phyloP scores from a whole-genome alignment of 768 basidiomycete genomes.

The Termitomyces heimii region DNA sequence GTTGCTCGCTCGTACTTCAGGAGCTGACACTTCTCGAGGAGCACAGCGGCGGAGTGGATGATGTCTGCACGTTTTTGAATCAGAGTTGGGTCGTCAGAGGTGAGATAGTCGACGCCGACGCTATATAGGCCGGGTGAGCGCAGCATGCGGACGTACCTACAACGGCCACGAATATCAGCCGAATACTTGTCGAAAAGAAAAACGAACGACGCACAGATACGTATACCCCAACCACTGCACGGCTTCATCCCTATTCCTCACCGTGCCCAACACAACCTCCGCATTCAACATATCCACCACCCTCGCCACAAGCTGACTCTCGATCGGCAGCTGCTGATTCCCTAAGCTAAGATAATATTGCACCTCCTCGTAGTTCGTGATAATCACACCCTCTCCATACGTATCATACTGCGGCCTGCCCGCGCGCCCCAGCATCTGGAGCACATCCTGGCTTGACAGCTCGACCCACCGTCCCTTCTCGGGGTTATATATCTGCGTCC shows the following conservation, averaged over 20 bases:
- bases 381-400: conserved; percentile 96
- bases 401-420: conserved; percentile 98
- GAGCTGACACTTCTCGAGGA: conserved; percentile 91
- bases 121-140: conserved; percentile 83
- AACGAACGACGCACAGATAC: conserved; percentile 63
- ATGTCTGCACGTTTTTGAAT: conserved; percentile 95
- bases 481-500: conserved; percentile 99
- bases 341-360: conserved; percentile 94
- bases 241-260: conserved; percentile 93
- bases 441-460: conserved; percentile 89
- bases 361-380: conserved; percentile 94
- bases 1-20: conserved; percentile 89
- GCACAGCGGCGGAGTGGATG: conserved; percentile 84
- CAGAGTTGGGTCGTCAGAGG: conserved; percentile 59
- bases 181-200: not conserved
- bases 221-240: conserved; percentile 98
- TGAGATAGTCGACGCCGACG: conserved; percentile 83
- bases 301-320: conserved; percentile 88
- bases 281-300: conserved; percentile 96
- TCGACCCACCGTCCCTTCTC: conserved; percentile 99
- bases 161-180: not conserved
- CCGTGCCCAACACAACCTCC: conserved; percentile 92
- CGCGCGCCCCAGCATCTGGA: conserved; percentile 98
- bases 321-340: conserved; percentile 98
- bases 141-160: conserved; percentile 92